Percentiles rank a stretch among this genome's conserved stretches.
These are phyloP conservation scores for Acephala macrosclerotiorum DNA, from an alignment of 2,329 filamentous ascomycete species.

Conservation along the genomic window DNA sequence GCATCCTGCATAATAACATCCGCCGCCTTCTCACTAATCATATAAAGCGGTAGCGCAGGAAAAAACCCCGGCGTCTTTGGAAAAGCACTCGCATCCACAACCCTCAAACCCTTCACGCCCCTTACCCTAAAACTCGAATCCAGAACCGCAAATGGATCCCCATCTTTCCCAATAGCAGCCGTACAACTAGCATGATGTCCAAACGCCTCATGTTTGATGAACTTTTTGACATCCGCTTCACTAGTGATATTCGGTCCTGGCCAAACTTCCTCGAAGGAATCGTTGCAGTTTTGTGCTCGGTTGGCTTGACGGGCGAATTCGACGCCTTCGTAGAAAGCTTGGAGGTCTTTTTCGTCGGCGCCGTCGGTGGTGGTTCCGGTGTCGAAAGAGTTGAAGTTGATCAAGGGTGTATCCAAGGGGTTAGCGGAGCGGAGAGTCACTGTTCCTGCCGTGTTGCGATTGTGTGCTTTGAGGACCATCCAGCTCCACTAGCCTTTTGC, in stretches of 20 bases:
- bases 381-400: slow-evolving; percentile 67
- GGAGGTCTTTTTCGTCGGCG: slow-evolving; percentile 24
- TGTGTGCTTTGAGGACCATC: slow-evolving; percentile 64
- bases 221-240: slow-evolving; percentile 40
- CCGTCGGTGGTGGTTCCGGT: slow-evolving; percentile 45
- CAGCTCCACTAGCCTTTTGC: slow-evolving; percentile 45
- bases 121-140: too few species aligned
- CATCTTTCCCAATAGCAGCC: too few species aligned
- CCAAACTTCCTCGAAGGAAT: slow-evolving; percentile 51
- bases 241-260: slow-evolving; percentile 50
- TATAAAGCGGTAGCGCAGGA: too few species aligned
- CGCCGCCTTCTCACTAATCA: too few species aligned
- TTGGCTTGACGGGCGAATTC: slow-evolving; percentile 43
- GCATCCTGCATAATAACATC: too few species aligned
- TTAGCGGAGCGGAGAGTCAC: slow-evolving; percentile 68
- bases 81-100: too few species aligned
- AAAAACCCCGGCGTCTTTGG: too few species aligned
- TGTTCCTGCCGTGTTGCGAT: slow-evolving; percentile 66
- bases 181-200: too few species aligned
- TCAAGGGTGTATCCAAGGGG: slow-evolving; percentile 68
- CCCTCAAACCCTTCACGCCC: too few species aligned
- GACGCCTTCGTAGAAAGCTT: slow-evolving; percentile 33
- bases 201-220: too few species aligned
- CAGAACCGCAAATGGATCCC: too few species aligned
- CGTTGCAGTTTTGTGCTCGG: slow-evolving; percentile 50